phyloP scores from a whole-genome alignment of 139 green algal species.

The Desmodesmus armatus region DNA sequence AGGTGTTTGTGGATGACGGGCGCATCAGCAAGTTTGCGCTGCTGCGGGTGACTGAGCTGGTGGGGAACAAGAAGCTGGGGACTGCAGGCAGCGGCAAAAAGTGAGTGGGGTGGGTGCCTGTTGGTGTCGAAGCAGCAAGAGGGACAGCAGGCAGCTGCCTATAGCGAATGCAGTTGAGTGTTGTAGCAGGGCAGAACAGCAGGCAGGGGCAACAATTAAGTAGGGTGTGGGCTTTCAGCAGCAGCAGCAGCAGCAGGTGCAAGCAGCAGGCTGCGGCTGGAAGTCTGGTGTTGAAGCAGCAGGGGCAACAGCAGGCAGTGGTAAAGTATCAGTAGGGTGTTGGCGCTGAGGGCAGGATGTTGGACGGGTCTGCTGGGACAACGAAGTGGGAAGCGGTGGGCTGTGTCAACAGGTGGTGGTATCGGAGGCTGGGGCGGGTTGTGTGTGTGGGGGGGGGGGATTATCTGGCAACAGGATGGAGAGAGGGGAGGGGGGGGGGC shows the following conservation, averaged over 20 bases:
- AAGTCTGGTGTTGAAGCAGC: too few species aligned
- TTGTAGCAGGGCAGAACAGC: not conserved
- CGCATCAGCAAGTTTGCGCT: constrained; percentile 65
- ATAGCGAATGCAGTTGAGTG: not conserved
- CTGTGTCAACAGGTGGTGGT: too few species aligned
- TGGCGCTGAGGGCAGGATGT: too few species aligned
- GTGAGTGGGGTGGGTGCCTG: constrained; percentile 13
- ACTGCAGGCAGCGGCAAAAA: constrained; percentile 12
- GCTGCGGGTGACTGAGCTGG: constrained; percentile 73
- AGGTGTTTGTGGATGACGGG: constrained; percentile 58
- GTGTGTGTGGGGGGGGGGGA: too few species aligned
- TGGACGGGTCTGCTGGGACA: too few species aligned
- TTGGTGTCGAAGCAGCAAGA: not conserved
- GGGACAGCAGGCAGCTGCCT: too few species aligned
- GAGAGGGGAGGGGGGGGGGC: too few species aligned
- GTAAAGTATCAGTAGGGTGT: too few species aligned
- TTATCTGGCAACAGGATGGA: too few species aligned
- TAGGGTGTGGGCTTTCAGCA: not conserved
- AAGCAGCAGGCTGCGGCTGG: not conserved
- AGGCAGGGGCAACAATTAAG: not conserved
- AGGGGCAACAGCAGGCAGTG: too few species aligned
- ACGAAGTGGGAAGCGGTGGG: too few species aligned
- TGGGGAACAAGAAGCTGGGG: constrained; percentile 64
- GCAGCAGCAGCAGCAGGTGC: not conserved
- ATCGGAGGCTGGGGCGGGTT: too few species aligned